These are phyloP conservation scores for Penicillium italicum DNA, from an alignment of 2,329 filamentous ascomycete genomes.

Conservation along the genomic window DNA sequence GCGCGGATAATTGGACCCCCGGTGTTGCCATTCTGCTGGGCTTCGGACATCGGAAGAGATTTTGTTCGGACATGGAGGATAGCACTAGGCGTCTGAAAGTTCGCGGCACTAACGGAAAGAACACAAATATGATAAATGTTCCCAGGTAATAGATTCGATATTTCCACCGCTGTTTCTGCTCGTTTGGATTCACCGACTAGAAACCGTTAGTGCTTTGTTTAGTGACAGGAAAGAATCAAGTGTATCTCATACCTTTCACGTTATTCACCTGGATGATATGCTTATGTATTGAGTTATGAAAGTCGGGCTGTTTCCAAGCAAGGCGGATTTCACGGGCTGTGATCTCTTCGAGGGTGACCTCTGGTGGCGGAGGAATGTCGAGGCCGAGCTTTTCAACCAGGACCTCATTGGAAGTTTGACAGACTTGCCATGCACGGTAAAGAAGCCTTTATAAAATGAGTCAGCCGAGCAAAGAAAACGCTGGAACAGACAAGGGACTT, in stretches of 20 bases:
- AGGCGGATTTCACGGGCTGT: slow-evolving; percentile 81
- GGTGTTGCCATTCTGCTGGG: slow-evolving; percentile 34
- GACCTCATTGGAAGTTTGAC: slow-evolving; percentile 86
- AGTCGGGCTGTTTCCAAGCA: slow-evolving; percentile 78
- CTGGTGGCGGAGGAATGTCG: slow-evolving; percentile 85
- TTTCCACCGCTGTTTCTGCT: slow-evolving; percentile 81
- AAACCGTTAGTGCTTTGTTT: slow-evolving; percentile 13
- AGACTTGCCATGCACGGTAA: slow-evolving; percentile 79
- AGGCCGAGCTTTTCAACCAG: slow-evolving; percentile 88
- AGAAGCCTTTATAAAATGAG: slow-evolving; percentile 60
- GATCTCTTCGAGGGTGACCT: slow-evolving; percentile 87
- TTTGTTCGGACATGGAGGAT: slow-evolving; percentile 78
- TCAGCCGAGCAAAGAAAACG: slow-evolving; percentile 1
- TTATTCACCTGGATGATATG: slow-evolving; percentile 93
- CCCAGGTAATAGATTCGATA: slow-evolving; percentile 79
- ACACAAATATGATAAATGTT: slow-evolving; percentile 93
- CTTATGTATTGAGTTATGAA: slow-evolving; percentile 68
- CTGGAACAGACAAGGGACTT: slow-evolving; percentile 14
- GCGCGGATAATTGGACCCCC: slow-evolving; percentile 49
- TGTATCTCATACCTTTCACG: slow-evolving; percentile 63
- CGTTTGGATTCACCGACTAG: slow-evolving; percentile 79
- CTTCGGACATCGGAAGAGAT: slow-evolving; percentile 45
- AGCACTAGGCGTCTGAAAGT: slow-evolving; percentile 85
- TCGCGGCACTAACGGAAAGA: slow-evolving; percentile 83
- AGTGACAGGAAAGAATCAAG: background rate